These are phyloP conservation scores for Pseudocercospora musae DNA, from an alignment of 2,329 filamentous ascomycete genomes.

Conservation along the genomic window DNA sequence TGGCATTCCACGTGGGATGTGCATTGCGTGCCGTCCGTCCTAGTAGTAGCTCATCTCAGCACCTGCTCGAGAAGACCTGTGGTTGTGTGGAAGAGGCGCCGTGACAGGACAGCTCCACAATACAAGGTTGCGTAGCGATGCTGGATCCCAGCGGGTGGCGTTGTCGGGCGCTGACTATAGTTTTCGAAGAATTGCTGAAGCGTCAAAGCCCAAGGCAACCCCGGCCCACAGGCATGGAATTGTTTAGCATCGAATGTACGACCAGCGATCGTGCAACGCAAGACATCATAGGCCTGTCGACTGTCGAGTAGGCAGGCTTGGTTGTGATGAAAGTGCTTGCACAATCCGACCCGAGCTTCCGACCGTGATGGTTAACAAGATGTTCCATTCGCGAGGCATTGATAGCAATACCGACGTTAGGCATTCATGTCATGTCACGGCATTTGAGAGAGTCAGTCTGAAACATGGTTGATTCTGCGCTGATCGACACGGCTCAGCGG, in stretches of 20 bases:
- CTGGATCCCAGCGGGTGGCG: neutral
- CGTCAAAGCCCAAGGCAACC: neutral
- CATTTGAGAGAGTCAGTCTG: conserved; percentile 11
- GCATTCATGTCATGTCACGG: conserved; percentile 12
- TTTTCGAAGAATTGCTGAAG: neutral
- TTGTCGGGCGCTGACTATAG: neutral
- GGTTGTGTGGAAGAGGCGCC: neutral
- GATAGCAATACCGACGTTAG: neutral
- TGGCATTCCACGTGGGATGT: conserved; percentile 1
- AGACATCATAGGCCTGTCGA: neutral
- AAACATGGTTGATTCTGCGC: conserved; percentile 17
- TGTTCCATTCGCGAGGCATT: neutral
- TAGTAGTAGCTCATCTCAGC: neutral
- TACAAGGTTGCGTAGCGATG: neutral
- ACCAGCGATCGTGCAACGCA: conserved; percentile 1
- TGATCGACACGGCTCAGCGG: conserved; percentile 12
- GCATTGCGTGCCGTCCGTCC: neutral
- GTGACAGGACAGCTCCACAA: conserved; percentile 2
- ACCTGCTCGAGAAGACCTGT: neutral
- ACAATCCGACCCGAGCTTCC: neutral
- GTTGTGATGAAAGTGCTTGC: neutral
- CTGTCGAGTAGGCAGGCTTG: neutral
- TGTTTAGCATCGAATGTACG: neutral
- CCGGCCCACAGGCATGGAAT: conserved; percentile 3
- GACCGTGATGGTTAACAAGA: neutral